These are phyloP conservation scores for Leonotis leonurus DNA, from an alignment of 257 asterid genomes.

Conservation along the genomic window DNA sequence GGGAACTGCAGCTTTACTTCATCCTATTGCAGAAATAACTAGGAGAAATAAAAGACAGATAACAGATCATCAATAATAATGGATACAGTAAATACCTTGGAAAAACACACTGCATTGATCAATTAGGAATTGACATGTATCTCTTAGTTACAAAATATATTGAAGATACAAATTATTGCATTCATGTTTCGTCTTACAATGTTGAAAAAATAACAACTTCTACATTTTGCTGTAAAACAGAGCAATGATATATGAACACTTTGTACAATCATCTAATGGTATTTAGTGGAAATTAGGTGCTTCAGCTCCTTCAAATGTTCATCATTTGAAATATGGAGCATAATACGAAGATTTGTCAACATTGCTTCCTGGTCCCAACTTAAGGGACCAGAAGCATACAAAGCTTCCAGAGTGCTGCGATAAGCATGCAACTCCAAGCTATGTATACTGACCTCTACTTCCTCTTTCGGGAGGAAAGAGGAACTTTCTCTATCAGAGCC, in stretches of 20 bases:
- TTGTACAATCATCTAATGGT: conserved; percentile 32
- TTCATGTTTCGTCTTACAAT: conserved; percentile 38
- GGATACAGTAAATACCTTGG: conserved; percentile 16
- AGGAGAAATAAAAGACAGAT: conserved; percentile 6
- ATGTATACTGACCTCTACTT: conserved; percentile 53
- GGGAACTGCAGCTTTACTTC: not conserved
- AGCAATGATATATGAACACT: conserved; percentile 1
- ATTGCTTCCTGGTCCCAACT: conserved; percentile 89
- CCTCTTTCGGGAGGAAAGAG: conserved; percentile 40
- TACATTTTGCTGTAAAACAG: conserved; percentile 14
- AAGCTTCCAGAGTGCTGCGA: conserved; percentile 68
- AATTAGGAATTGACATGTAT: conserved; percentile 28
- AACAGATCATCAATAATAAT: not conserved
- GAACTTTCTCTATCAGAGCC: conserved; percentile 30
- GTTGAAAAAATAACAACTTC: conserved; percentile 13
- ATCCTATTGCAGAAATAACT: not conserved
- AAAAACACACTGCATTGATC: conserved; percentile 21
- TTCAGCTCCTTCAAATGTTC: conserved; percentile 84
- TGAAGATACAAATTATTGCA: conserved; percentile 28
- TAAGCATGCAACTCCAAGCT: conserved; percentile 87
- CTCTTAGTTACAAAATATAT: conserved; percentile 27
- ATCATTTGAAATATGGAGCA: conserved; percentile 85
- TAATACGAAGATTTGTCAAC: conserved; percentile 78
- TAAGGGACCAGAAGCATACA: conserved; percentile 89
- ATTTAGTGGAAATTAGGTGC: conserved; percentile 53